phyloP scores from a whole-genome alignment of 495 filamentous ascomycete genomes.

The Physcia stellaris region DNA sequence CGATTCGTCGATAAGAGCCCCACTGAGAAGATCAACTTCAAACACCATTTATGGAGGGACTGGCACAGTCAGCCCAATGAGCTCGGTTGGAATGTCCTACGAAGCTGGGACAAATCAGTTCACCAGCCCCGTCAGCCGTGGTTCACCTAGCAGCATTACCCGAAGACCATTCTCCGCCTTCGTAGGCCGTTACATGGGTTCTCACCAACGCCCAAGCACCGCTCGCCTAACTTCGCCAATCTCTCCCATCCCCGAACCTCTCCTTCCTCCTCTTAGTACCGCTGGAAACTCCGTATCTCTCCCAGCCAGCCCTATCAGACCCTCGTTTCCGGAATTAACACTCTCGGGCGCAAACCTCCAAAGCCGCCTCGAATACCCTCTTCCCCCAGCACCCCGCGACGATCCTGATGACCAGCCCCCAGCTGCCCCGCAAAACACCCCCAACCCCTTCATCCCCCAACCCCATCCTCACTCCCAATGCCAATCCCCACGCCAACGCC shows the following conservation, averaged over 20 bases:
- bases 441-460: background rate
- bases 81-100: conserved; percentile 5
- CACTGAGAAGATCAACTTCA: no score
- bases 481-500: no score
- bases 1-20: no score
- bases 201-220: conserved; percentile 8
- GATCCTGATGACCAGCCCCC: background rate
- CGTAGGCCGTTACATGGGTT: conserved; percentile 8
- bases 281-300: conserved; percentile 7
- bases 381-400: conserved; percentile 10
- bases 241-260: conserved; percentile 6
- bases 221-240: background rate
- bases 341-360: conserved; percentile 15
- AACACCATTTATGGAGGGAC: no score
- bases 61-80: conserved; percentile 12
- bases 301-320: conserved; percentile 12
- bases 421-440: background rate
- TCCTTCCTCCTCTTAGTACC: background rate
- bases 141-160: conserved; percentile 3
- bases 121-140: conserved; percentile 1
- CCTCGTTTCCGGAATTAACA: conserved; percentile 10
- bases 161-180: conserved; percentile 14
- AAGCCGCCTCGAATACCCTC: conserved; percentile 14
- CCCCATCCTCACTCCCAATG: background rate
- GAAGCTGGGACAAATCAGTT: conserved; percentile 4